These are phyloP conservation scores for Dothideomycetes sp. DNA, from an alignment of 2,329 filamentous ascomycete species.

Conservation along the genomic window DNA sequence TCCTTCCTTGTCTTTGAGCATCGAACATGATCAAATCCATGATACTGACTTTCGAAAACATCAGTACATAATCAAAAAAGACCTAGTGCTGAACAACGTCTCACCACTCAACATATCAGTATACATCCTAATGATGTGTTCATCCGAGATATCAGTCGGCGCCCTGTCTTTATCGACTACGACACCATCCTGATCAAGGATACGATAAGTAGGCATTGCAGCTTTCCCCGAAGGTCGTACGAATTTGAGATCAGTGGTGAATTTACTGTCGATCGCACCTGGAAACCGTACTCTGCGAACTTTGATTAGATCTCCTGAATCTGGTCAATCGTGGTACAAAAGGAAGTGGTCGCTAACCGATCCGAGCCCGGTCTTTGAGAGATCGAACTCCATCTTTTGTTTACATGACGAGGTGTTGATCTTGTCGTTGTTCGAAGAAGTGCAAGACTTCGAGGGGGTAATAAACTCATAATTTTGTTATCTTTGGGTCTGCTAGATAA, in stretches of 20 bases:
- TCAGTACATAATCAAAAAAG: background rate
- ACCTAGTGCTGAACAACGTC: constrained; percentile 16
- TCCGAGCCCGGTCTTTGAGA: constrained; percentile 52
- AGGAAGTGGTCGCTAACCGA: constrained; percentile 32
- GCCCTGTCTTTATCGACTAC: constrained; percentile 66
- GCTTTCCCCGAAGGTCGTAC: constrained; percentile 61
- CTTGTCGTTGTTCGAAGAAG: background rate
- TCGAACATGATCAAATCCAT: constrained; percentile 99
- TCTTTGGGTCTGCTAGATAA: too few relatives aligned
- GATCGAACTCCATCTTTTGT: constrained; percentile 43
- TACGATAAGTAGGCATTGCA: constrained; percentile 82
- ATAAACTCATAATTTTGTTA: background rate
- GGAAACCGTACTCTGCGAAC: constrained; percentile 69
- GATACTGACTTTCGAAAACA: constrained; percentile 50
- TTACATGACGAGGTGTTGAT: background rate
- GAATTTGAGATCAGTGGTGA: constrained; percentile 72
- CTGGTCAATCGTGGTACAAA: background rate
- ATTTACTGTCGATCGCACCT: constrained; percentile 89
- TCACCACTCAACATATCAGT: constrained; percentile 53
- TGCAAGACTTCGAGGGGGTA: background rate
- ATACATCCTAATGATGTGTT: constrained; percentile 53
- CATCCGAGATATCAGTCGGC: constrained; percentile 54
- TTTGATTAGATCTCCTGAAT: constrained; percentile 4
- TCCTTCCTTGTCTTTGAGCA: constrained; percentile 83
- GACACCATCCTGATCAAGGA: constrained; percentile 79